A percentile compares a stretch with the other conserved stretches of the same genome.
These are phyloP conservation scores for Raddia guianensis DNA, from an alignment of 176 grass and related monocot genomes.

Conservation along the genomic window DNA sequence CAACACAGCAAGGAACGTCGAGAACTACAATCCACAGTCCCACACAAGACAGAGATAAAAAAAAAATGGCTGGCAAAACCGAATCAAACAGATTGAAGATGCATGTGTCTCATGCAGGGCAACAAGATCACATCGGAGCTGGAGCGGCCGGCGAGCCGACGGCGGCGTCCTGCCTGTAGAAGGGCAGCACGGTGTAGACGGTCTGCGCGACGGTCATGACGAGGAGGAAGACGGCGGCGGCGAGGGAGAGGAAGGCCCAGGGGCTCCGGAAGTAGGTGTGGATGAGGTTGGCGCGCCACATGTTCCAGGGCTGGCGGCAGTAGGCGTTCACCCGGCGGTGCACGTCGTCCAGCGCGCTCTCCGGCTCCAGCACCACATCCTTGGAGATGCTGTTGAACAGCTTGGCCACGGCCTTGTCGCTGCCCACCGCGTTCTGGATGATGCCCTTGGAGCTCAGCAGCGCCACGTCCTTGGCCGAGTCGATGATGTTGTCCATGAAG, in stretches of 20 bases:
- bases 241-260: constrained; percentile 74
- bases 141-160: neutral
- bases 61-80: no score
- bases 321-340: constrained; percentile 66
- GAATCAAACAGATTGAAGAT: no score
- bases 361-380: constrained; percentile 68
- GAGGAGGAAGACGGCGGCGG: constrained; percentile 67
- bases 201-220: constrained; percentile 70
- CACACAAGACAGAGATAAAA: no score
- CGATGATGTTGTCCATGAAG: constrained; percentile 93
- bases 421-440: constrained; percentile 76
- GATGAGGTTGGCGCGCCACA: constrained; percentile 79
- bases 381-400: constrained; percentile 77
- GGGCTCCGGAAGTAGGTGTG: constrained; percentile 89
- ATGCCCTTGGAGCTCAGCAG: constrained; percentile 64
- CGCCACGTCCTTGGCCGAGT: constrained; percentile 74
- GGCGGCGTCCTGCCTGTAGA: constrained; percentile 1
- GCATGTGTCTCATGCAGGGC: no score
- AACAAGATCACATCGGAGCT: neutral
- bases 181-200: constrained; percentile 51
- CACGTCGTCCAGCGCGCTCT: constrained; percentile 62
- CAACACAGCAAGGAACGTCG: no score
- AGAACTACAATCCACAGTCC: no score
- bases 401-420: constrained; percentile 73
- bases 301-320: constrained; percentile 62